phyloP scores from a whole-genome alignment of 352 stramenopile genomes.

The Globisporangium abappressorium region DNA sequence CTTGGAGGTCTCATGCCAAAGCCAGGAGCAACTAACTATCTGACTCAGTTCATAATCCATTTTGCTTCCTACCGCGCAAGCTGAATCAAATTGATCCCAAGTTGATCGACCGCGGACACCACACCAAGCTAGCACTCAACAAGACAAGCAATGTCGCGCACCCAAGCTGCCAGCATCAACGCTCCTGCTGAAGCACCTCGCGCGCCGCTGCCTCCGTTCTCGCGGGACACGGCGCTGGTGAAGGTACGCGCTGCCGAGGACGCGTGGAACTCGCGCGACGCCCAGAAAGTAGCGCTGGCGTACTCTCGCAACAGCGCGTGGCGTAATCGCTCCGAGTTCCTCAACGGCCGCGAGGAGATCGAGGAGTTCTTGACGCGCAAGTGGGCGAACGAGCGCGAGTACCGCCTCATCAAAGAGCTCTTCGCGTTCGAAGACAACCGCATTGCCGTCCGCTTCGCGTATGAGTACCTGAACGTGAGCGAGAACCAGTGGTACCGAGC shows the following conservation, averaged over 20 bases:
- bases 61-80: neutral
- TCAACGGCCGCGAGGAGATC: constrained; percentile 70
- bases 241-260: constrained; percentile 87
- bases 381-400: constrained; percentile 71
- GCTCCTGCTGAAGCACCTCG: constrained; percentile 10
- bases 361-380: constrained; percentile 71
- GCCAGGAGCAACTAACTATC: too few relatives aligned
- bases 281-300: constrained; percentile 60
- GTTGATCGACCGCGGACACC: too few relatives aligned
- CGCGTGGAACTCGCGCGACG: constrained; percentile 84
- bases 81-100: neutral
- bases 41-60: neutral
- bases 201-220: constrained; percentile 73
- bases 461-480: constrained; percentile 65
- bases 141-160: neutral
- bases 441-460: constrained; percentile 86
- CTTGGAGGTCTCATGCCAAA: too few relatives aligned
- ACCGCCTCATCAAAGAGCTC: constrained; percentile 88
- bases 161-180: neutral
- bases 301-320: constrained; percentile 80
- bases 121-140: too few relatives aligned
- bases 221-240: constrained; percentile 53
- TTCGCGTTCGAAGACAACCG: constrained; percentile 74
- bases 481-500: constrained; percentile 70
- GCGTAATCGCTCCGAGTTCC: constrained; percentile 84